A percentile compares a stretch with the other conserved stretches of the same genome.
Evolutionary conservation across 164 flowering plant genomes (phyloP).

Genomic region (Magnolia kwangsiensis): DNA sequence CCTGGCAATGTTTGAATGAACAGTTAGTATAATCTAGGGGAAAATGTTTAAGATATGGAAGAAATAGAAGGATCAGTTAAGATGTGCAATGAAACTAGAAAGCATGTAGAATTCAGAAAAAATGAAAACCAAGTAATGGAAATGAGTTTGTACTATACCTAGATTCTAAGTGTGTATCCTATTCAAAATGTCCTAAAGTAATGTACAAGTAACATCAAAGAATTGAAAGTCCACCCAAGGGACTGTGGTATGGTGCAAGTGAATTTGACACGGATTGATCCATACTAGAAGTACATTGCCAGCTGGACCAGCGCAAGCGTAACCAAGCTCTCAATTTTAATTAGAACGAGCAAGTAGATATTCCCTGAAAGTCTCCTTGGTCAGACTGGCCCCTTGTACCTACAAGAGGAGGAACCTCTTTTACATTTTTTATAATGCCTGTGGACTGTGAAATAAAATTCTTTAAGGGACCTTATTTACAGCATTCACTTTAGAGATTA

Average conservation of each 20-base stretch:
- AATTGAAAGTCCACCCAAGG: neutral
- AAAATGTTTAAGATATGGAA: neutral
- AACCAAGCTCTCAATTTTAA: neutral
- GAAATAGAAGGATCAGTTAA: neutral
- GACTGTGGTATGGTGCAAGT: no score
- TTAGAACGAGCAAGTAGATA: neutral
- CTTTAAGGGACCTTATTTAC: no score
- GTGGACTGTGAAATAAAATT: no score
- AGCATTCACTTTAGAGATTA: no score
- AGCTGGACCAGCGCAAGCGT: neutral
- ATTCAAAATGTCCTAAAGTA: neutral
- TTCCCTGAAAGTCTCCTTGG: neutral
- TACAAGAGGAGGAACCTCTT: no score
- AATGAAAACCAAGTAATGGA: neutral
- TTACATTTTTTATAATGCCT: no score
- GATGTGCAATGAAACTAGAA: neutral
- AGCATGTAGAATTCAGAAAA: neutral
- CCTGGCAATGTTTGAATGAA: constrained; percentile 22
- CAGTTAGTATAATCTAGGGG: constrained; percentile 2
- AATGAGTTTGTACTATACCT: neutral
- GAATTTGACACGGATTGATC: neutral
- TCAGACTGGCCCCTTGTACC: no score
- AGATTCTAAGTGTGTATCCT: neutral
- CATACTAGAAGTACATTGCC: neutral
- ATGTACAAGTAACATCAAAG: neutral